Base-by-base conservation (phyloP, 345 rosid genomes). In the Mallotus nudiflorus region DNA sequence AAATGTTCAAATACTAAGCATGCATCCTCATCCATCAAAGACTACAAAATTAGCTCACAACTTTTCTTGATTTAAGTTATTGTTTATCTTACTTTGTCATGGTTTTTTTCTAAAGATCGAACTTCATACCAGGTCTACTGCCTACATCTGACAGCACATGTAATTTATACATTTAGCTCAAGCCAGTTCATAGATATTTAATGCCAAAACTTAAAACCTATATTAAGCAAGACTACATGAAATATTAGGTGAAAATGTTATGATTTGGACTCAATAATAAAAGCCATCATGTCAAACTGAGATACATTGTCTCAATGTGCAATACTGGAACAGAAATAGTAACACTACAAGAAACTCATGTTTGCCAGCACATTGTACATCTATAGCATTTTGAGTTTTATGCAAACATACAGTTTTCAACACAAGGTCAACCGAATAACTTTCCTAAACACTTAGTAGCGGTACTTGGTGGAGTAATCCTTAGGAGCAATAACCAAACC, bases 401-500 rank as follows among this genome's bases (percentile, higher is more conserved):
- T 9, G 19, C 49, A 51, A 51, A 33, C 33, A 66, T 44, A 42
- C 13, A 8, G 31, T 52, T 50, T 18, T 46, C 54, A 45, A 11
- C 1, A 31, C 45, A 68, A 68, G 55, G 66, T 65, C 61, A 35
- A 48, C 18, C 19, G 22, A 63, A 22, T 55, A 5, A 11, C 49
- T 42, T 62, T 4, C 19, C 8, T 8, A 10, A 37, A 16, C 3
- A 53, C 16, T 31, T 73, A 92, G 83, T 95, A 95, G 61, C 97
- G 92, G 78, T 92, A 95, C 75, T 92, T 92, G 68, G 97, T 94
- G 53, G 98, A 94, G 83, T 94, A 94, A 76, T 95, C 97, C 74
- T 95, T 95, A 0, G 96, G 96, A 70, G 99, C 99, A 81, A 89
- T 95, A 55, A 95, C 99, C 15, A 90, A 82, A 76, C 99, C 93